Base-by-base conservation (phyloP, 257 asterid genomes). In the Capsicum chinense region DNA sequence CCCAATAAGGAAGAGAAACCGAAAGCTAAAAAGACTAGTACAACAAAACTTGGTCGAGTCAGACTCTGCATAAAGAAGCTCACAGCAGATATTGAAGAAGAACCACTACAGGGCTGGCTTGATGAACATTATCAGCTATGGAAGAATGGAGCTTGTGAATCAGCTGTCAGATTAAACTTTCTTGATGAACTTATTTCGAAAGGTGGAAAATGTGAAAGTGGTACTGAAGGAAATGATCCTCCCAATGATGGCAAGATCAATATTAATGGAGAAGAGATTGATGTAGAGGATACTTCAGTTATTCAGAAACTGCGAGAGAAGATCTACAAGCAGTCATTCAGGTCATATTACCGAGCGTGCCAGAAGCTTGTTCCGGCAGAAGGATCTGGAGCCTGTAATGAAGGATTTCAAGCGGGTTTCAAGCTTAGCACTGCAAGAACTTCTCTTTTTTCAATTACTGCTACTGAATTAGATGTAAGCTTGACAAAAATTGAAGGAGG, bases 71-170 rank as follows among this genome's bases (percentile, higher is more conserved):
- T 95, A 81, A 97, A 97, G 56, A 95, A 93, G 88, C 88, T 97
- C 85, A 92, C 92, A 74, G 95, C 93, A 89, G 97, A 95, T 79
- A 92, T 97, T 83, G 99, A 97, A 89, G 99, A 97, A 90, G 99
- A 97, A 92, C 99, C 99, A 80, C 5, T 97, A 52, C 99, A 97
- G 89, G 99, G 99, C 86, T 97, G 99, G 99, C 98, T 97, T 84
- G 99, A 97, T 88, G 99, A 95, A 89, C 99, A 94, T 87, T 91
- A 90, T 92, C 93, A 90, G 64, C 92, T 97, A 88, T 84, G 95
- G 92, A 97, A 88, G 90, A 97, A 94, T 33, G 99, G 95, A 88
- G 99, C 99, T 66, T 88, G 92, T 89, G 99, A 95, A 89, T 90
- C 91, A 84, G 97, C 99, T 84, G 97, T 95, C 83, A 91, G 99